phyloP scores from a whole-genome alignment of 2,329 filamentous ascomycete species.

The Mollisia scopiformis region DNA sequence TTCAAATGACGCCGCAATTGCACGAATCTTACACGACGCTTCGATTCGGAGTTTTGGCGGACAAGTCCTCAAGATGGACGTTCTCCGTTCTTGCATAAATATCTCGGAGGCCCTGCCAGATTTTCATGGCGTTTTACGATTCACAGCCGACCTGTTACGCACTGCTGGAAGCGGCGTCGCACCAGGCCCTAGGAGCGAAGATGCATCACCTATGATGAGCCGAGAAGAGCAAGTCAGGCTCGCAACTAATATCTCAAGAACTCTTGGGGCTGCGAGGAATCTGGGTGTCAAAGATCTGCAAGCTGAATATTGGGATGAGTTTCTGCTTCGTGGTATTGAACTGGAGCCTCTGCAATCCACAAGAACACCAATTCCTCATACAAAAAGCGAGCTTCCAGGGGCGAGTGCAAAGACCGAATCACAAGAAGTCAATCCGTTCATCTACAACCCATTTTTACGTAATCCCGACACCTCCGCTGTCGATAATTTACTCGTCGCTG shows the following conservation, averaged over 20 bases:
- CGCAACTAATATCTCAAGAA: constrained; percentile 84
- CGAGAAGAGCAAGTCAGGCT: constrained; percentile 85
- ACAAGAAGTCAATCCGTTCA: constrained; percentile 73
- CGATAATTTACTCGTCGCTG: constrained; percentile 75
- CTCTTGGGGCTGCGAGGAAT: constrained; percentile 74
- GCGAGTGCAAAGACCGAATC: constrained; percentile 42
- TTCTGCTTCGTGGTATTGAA: constrained; percentile 78
- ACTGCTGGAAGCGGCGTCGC: constrained; percentile 81
- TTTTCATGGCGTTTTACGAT: constrained; percentile 85
- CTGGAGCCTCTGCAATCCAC: constrained; percentile 65
- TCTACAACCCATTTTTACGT: constrained; percentile 92
- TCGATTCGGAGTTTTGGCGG: constrained; percentile 74
- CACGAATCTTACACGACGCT: constrained; percentile 63
- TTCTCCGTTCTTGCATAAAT: constrained; percentile 87
- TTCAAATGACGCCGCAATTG: constrained; percentile 54
- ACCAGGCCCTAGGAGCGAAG: constrained; percentile 68
- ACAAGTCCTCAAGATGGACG: constrained; percentile 78
- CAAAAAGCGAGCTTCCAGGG: constrained; percentile 50
- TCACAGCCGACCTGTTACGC: constrained; percentile 81
- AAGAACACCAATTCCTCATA: constrained; percentile 68
- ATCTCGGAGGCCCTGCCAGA: constrained; percentile 94
- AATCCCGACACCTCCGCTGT: constrained; percentile 58
- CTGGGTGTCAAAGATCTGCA: constrained; percentile 71
- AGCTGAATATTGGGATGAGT: constrained; percentile 97
- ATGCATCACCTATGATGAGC: constrained; percentile 70